These are phyloP conservation scores for Mortierella sp. DNA, from an alignment of 371 early-diverging fungal species.

Conservation along the genomic window DNA sequence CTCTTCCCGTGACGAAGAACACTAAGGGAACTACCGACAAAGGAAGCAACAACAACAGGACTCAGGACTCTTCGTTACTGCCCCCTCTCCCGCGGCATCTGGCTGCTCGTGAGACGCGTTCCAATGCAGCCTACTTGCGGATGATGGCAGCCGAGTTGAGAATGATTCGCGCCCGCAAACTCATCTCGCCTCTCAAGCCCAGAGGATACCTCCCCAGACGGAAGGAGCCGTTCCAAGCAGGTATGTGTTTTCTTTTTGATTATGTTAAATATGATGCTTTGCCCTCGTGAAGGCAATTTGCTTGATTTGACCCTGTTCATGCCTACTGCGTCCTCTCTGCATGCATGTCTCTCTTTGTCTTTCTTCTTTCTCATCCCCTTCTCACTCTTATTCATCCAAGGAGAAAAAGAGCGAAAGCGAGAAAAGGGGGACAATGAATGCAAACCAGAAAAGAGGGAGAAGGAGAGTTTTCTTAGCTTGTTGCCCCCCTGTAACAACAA, in stretches of 20 bases:
- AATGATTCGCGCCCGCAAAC: slow-evolving; percentile 74
- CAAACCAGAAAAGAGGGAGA: neutral
- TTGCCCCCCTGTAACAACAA: neutral
- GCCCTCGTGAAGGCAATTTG: slow-evolving; percentile 7
- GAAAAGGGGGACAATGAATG: neutral
- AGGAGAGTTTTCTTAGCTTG: neutral
- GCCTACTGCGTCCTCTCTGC: neutral
- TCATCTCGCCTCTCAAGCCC: slow-evolving; percentile 69
- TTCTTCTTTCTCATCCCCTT: neutral
- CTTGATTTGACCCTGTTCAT: slow-evolving; percentile 10
- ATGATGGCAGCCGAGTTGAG: slow-evolving; percentile 74
- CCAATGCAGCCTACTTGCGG: slow-evolving; percentile 69
- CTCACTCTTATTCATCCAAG: neutral
- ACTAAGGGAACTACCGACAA: neutral
- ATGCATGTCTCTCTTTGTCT: neutral
- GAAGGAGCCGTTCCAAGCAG: slow-evolving; percentile 59
- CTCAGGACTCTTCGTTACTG: slow-evolving; percentile 22
- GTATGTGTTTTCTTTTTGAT: slow-evolving; percentile 12
- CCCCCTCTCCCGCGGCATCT: slow-evolving; percentile 46
- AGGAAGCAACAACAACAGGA: neutral
- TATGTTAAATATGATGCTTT: neutral
- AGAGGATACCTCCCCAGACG: slow-evolving; percentile 67
- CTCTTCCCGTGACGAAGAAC: slow-evolving; percentile 19
- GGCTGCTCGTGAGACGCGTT: slow-evolving; percentile 64
- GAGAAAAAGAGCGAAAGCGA: slow-evolving; percentile 10